Conservation (phyloP, 805 yeast genomes). For the Nakazawaea pomicola region DNA sequence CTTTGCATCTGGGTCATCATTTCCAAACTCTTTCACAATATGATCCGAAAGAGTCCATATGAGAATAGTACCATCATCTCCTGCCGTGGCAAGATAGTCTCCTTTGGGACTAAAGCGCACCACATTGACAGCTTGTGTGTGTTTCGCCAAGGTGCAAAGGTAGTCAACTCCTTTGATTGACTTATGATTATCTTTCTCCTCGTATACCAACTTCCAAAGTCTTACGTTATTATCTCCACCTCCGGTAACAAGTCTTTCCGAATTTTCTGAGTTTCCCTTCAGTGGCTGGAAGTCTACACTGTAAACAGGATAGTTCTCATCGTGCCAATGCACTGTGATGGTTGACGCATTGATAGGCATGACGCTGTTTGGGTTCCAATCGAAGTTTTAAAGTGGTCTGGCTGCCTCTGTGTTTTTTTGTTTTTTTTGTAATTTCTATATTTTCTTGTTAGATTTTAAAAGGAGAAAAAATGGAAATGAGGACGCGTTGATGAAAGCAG, state of each 20-base stretch:
- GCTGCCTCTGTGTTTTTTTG: too few species aligned
- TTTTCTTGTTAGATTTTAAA: too few species aligned
- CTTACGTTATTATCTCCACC: slow-evolving; percentile 95
- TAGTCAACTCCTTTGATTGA: slow-evolving; percentile 51
- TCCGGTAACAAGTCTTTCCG: slow-evolving; percentile 67
- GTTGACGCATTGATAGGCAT: slow-evolving; percentile 33
- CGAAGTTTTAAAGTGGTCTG: too few species aligned
- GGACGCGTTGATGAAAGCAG: too few species aligned
- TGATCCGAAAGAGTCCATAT: slow-evolving; percentile 66
- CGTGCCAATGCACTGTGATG: slow-evolving; percentile 67
- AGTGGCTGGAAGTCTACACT: slow-evolving; percentile 58
- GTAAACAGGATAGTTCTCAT: slow-evolving; percentile 70
- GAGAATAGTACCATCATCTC: slow-evolving; percentile 89
- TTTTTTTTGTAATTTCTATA: background rate
- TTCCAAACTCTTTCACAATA: slow-evolving; percentile 56
- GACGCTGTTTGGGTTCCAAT: too few species aligned
- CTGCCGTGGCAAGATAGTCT: slow-evolving; percentile 75
- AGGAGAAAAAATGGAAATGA: too few species aligned
- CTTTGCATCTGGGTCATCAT: slow-evolving; percentile 41
- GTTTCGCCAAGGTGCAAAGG: slow-evolving; percentile 76
- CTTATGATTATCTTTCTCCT: slow-evolving; percentile 17
- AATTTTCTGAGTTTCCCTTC: slow-evolving; percentile 9
- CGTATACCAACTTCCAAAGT: slow-evolving; percentile 26
- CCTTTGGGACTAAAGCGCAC: slow-evolving; percentile 78
- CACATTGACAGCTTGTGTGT: slow-evolving; percentile 91